phyloP scores from a whole-genome alignment of 2,329 filamentous ascomycete species.

The Phialocephala subalpina region DNA sequence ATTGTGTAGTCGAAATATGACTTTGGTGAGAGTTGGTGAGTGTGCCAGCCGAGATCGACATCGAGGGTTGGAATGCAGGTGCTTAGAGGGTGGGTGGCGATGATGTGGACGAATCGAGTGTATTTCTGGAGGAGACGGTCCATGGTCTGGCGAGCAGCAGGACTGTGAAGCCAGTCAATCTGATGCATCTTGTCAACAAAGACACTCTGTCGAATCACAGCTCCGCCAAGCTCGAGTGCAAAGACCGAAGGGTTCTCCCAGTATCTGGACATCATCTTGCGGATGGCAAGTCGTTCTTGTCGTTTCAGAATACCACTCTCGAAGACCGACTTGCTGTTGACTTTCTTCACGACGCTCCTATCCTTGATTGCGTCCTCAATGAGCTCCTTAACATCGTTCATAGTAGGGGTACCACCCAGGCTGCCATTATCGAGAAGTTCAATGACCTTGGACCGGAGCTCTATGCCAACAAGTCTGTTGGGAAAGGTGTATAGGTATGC shows the following conservation, averaged over 20 bases:
- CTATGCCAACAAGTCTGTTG: slow-evolving; percentile 61
- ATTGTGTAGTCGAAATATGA: slow-evolving; percentile 69
- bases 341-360: slow-evolving; percentile 47
- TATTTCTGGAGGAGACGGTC: slow-evolving; percentile 70
- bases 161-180: slow-evolving; percentile 82
- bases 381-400: slow-evolving; percentile 58
- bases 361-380: slow-evolving; percentile 57
- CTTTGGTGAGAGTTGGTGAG: slow-evolving; percentile 72
- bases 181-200: slow-evolving; percentile 78
- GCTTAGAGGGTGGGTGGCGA: slow-evolving; percentile 54
- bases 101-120: slow-evolving; percentile 67
- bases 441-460: slow-evolving; percentile 53
- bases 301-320: slow-evolving; percentile 35
- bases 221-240: slow-evolving; percentile 69
- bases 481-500: slow-evolving; percentile 57
- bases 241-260: slow-evolving; percentile 74
- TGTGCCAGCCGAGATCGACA: slow-evolving; percentile 82
- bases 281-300: slow-evolving; percentile 54
- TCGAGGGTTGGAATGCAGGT: slow-evolving; percentile 76
- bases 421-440: slow-evolving; percentile 47
- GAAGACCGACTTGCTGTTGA: slow-evolving; percentile 45
- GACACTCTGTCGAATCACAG: slow-evolving; percentile 70
- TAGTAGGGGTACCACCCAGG: slow-evolving; percentile 50
- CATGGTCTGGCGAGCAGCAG: slow-evolving; percentile 70
- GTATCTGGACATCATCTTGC: slow-evolving; percentile 75